Base-by-base conservation (phyloP, 2,329 filamentous ascomycete species). In the Phaeomoniella chlamydospora region DNA sequence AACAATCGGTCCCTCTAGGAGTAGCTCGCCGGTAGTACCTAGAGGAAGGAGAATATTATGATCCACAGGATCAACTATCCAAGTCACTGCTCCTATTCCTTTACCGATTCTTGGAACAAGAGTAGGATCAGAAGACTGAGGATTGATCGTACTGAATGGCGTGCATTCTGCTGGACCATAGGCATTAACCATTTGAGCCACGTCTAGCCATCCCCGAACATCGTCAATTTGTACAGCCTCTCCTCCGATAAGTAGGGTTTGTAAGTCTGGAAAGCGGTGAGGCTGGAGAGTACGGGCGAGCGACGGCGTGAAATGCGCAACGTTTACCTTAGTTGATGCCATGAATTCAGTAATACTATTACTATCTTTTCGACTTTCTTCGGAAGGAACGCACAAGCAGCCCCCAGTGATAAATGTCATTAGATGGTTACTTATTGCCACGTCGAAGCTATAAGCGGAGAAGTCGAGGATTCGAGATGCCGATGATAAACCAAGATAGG, bases 401-500 rank as follows among this genome's bases (percentile, higher is more conserved):
- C 69, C 74, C 14, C 75, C 75, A 16, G 64, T 55, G 5, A 68
- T 58, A 2, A 78, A 54, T 0, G 69, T 64, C 1, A 66, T 65
- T 39, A 75, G 62, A 1, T 70, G 64, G 43, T 75, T 72, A 2
- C 64, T 48, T 15, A 75, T 51, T 30, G 64, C 63, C 11, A 69
- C 61, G 41, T 76, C 70, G 33, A 71, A 68, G 4, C 66, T 67
- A 46, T 67, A 72, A 12, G 66, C 69, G 3, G 69, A 72, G 38
- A 72, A 64, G 39, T 74, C 68, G 50, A 77, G 61, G 3, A 77
- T 68, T 3, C 78, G 64, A 9, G 72, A n/a, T n/a, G n/a, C n/a
- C n/a, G n/a, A n/a, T n/a, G n/a, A n/a, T n/a, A n/a, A n/a, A n/a
- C n/a, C n/a, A n/a, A n/a, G n/a, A n/a, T n/a, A n/a, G n/a, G n/a